Percentiles rank a stretch among this genome's conserved stretches.
Conservation (phyloP, 208 protist species). For the Wallacemonas sp. region DNA sequence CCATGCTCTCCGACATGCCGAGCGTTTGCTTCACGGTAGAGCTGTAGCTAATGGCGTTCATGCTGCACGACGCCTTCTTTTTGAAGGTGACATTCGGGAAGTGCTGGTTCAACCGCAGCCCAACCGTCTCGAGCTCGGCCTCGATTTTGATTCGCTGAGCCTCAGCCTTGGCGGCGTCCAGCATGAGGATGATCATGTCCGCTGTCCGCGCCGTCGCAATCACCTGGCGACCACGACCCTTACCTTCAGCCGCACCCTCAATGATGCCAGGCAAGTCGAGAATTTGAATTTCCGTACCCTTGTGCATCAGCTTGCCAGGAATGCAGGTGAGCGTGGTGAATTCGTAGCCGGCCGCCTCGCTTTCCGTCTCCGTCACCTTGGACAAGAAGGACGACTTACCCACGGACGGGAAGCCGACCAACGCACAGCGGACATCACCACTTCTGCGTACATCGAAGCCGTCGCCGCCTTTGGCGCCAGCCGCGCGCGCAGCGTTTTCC, state of each 20-base stretch:
- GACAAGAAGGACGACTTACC: slow-evolving; percentile 98
- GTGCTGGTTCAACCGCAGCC: slow-evolving; percentile 95
- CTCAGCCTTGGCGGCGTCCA: slow-evolving; percentile 95
- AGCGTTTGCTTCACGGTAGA: slow-evolving; percentile 82
- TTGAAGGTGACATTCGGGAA: slow-evolving; percentile 95
- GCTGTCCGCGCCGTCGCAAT: slow-evolving; percentile 96
- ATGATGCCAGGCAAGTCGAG: slow-evolving; percentile 99
- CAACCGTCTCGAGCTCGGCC: slow-evolving; percentile 94
- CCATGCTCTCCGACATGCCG: slow-evolving; percentile 87
- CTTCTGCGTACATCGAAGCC: slow-evolving; percentile 96
- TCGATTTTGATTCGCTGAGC: slow-evolving; percentile 91
- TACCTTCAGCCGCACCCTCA: slow-evolving; percentile 96
- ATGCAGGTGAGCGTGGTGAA: slow-evolving; percentile 99
- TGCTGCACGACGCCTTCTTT: slow-evolving; percentile 91
- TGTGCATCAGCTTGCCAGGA: slow-evolving; percentile 96
- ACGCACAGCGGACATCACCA: slow-evolving; percentile 92
- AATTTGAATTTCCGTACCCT: slow-evolving; percentile 97
- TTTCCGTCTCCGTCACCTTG: slow-evolving; percentile 95
- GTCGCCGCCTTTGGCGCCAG: slow-evolving; percentile 68
- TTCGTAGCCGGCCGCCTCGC: slow-evolving; percentile 96
- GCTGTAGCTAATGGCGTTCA: slow-evolving; percentile 91
- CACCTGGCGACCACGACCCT: slow-evolving; percentile 97
- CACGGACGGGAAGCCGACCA: slow-evolving; percentile 96
- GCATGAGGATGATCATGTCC: slow-evolving; percentile 98
- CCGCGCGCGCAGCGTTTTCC: slow-evolving; percentile 80